Conservation (phyloP, 2,329 filamentous ascomycete genomes). For the Lecanosticta acicola region DNA sequence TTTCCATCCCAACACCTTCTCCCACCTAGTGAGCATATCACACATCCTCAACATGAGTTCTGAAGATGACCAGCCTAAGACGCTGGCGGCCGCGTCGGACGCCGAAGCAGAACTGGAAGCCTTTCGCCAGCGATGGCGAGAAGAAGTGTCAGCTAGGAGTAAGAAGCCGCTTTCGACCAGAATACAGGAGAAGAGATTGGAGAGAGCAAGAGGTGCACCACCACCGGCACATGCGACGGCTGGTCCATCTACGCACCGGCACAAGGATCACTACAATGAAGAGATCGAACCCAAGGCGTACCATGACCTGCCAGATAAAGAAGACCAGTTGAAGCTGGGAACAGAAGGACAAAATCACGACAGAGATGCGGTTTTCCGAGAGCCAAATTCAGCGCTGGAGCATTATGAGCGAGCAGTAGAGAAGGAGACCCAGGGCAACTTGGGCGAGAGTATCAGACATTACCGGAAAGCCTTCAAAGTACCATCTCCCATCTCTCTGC, state of each 20-base stretch:
- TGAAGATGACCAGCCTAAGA: slow-evolving; percentile 4
- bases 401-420: slow-evolving; percentile 90
- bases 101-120: slow-evolving; percentile 67
- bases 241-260: slow-evolving; percentile 25
- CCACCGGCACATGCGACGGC: slow-evolving; percentile 8
- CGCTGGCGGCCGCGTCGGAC: slow-evolving; percentile 14
- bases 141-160: slow-evolving; percentile 61
- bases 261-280: slow-evolving; percentile 33
- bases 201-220: slow-evolving; percentile 8
- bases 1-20: neutral
- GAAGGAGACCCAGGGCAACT: slow-evolving; percentile 74
- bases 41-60: slow-evolving; percentile 8
- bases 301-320: slow-evolving; percentile 44
- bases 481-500: slow-evolving; percentile 24
- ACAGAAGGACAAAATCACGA: slow-evolving; percentile 36
- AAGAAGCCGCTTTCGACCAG: slow-evolving; percentile 23
- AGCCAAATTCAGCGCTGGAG: slow-evolving; percentile 74
- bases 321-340: slow-evolving; percentile 40
- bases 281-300: slow-evolving; percentile 39
- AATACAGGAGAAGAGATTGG: slow-evolving; percentile 4
- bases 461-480: slow-evolving; percentile 90
- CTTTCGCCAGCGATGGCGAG: slow-evolving; percentile 80
- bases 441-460: slow-evolving; percentile 80
- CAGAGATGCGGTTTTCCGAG: slow-evolving; percentile 32
- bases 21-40: neutral